Percentiles rank a stretch among this genome's conserved stretches.
These are phyloP conservation scores for Phytophthora constricta DNA, from an alignment of 352 stramenopile species.

Conservation along the genomic window DNA sequence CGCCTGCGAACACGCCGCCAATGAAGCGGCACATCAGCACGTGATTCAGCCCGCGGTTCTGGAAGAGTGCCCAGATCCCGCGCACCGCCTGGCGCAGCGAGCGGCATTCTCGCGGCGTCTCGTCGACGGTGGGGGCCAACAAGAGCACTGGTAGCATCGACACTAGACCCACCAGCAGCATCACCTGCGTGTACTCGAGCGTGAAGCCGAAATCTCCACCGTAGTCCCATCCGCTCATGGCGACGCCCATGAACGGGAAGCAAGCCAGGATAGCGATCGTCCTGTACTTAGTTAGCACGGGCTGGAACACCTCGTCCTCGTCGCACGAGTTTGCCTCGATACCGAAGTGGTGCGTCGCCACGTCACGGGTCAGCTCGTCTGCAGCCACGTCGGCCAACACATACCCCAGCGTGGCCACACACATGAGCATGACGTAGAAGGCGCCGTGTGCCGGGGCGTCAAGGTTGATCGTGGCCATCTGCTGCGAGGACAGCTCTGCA, in stretches of 20 bases:
- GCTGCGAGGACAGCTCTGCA: slow-evolving; percentile 25
- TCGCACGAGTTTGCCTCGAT: slow-evolving; percentile 18
- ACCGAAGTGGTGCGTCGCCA: slow-evolving; percentile 25
- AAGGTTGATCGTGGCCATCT: slow-evolving; percentile 44
- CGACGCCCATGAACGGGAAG: slow-evolving; percentile 64
- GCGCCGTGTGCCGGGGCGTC: slow-evolving; percentile 49
- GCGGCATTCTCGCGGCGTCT: slow-evolving; percentile 9
- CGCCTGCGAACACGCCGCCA: slow-evolving; percentile 40
- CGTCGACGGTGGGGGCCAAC: slow-evolving; percentile 35
- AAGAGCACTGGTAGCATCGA: slow-evolving; percentile 39
- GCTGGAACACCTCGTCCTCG: slow-evolving; percentile 35
- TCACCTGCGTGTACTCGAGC: slow-evolving; percentile 57
- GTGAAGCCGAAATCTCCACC: slow-evolving; percentile 67
- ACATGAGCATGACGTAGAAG: slow-evolving; percentile 71
- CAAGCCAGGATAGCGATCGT: slow-evolving; percentile 43
- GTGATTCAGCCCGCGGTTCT: slow-evolving; percentile 44
- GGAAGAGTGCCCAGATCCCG: slow-evolving; percentile 46
- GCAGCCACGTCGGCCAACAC: slow-evolving; percentile 79
- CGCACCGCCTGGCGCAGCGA: slow-evolving; percentile 33
- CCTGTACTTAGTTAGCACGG: slow-evolving; percentile 45
- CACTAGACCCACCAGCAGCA: slow-evolving; percentile 46
- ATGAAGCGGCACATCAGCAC: slow-evolving; percentile 56
- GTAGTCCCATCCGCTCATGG: slow-evolving; percentile 68
- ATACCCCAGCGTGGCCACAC: slow-evolving; percentile 73
- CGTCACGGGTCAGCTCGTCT: slow-evolving; percentile 60